Percentiles rank a stretch among this genome's conserved stretches.
phyloP scores from a whole-genome alignment of 2,329 filamentous ascomycete genomes.

The Calonectria fujianensis region DNA sequence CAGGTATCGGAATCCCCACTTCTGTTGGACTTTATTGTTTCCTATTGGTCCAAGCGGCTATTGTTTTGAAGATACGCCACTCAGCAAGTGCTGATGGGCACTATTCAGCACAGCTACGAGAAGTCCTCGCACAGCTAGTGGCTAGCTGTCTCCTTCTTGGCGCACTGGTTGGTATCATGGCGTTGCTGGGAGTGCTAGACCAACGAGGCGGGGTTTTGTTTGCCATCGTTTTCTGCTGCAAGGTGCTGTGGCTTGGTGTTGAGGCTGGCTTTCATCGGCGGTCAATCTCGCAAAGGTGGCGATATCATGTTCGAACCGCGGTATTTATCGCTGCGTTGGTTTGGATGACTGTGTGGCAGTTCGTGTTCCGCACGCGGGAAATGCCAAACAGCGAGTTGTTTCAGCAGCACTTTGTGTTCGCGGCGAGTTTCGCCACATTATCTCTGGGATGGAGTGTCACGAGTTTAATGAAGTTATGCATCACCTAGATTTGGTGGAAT shows the following conservation, averaged over 20 bases:
- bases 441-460: conserved; percentile 1
- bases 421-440: neutral
- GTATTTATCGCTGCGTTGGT: neutral
- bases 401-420: neutral
- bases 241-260: neutral
- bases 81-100: neutral
- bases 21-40: neutral
- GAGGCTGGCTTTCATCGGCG: neutral
- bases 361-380: neutral
- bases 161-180: neutral
- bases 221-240: neutral
- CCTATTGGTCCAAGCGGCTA: neutral
- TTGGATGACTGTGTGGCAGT: conserved; percentile 3
- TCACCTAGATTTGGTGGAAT: neutral
- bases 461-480: neutral
- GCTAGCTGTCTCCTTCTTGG: neutral
- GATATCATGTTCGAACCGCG: neutral
- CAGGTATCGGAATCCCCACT: neutral
- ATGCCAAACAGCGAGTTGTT: neutral
- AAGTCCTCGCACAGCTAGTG: neutral
- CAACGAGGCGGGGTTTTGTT: neutral
- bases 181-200: neutral
- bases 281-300: neutral
- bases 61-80: neutral
- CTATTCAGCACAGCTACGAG: neutral